Evolutionary conservation across 2,329 filamentous ascomycete genomes (phyloP).

Genomic region (Trichoderma oligosporum): DNA sequence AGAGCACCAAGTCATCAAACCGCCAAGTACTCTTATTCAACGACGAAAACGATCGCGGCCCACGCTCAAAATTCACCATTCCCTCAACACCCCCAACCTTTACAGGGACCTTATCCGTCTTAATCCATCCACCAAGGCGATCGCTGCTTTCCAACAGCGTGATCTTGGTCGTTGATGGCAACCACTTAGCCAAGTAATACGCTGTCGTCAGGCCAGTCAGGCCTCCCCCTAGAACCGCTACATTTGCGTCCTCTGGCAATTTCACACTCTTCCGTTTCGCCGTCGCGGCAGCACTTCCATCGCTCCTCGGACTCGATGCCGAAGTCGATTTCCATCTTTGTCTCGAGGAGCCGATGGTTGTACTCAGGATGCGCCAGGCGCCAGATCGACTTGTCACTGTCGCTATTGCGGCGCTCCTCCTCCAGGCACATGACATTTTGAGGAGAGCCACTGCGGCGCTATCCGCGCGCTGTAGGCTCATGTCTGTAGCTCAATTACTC

Average conservation of each 20-base stretch:
- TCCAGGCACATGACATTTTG: conserved; percentile 24
- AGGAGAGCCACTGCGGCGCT: conserved; percentile 28
- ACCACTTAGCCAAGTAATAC: conserved; percentile 67
- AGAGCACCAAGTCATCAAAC: conserved; percentile 62
- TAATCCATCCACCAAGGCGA: conserved; percentile 79
- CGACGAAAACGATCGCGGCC: conserved; percentile 71
- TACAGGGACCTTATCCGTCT: conserved; percentile 60
- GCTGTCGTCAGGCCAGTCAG: conserved; percentile 78
- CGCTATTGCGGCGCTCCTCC: conserved; percentile 12
- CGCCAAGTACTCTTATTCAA: conserved; percentile 37
- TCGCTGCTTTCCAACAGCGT: conserved; percentile 74
- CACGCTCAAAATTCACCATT: conserved; percentile 72
- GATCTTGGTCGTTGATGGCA: conserved; percentile 62
- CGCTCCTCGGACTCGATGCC: background rate
- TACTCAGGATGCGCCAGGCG: background rate
- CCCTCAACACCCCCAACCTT: conserved; percentile 51
- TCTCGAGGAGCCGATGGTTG: background rate
- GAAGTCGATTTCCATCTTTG: background rate
- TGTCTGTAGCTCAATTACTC: conserved; percentile 31
- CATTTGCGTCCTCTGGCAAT: conserved; percentile 24
- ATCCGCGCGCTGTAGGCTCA: conserved; percentile 30
- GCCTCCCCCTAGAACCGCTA: conserved; percentile 75
- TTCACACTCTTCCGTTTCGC: background rate
- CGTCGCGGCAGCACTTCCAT: background rate
- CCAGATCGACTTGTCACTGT: background rate